Percentiles rank a stretch among this genome's conserved stretches.
Evolutionary conservation across 176 grass and related monocot genomes (phyloP).

Genomic region (Cocos nucifera): DNA sequence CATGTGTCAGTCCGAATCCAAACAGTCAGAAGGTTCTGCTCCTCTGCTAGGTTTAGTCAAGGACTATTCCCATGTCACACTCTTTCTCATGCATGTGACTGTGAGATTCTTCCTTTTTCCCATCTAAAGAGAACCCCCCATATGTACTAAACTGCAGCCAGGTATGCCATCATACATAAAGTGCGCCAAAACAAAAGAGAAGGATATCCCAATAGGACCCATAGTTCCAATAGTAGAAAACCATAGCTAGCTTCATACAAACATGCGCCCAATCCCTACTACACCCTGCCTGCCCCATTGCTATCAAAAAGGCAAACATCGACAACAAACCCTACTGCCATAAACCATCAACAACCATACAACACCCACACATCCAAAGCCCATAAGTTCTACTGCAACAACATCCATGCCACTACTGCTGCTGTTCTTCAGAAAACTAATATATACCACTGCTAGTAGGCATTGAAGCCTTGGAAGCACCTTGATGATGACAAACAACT

Average conservation of each 20-base stretch:
- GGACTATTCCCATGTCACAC: background rate
- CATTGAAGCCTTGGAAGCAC: too few species aligned
- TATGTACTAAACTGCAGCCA: background rate
- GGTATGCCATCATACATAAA: background rate
- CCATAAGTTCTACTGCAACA: background rate
- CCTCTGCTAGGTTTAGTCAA: background rate
- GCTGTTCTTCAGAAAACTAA: too few species aligned
- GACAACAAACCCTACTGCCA: conserved; percentile 24
- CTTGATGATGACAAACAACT: too few species aligned
- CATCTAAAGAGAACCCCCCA: background rate
- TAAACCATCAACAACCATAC: conserved; percentile 7
- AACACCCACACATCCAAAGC: background rate
- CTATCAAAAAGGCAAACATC: conserved; percentile 38
- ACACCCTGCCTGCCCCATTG: background rate
- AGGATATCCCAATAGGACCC: background rate
- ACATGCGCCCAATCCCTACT: too few species aligned
- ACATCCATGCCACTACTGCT: background rate
- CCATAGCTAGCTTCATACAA: too few species aligned
- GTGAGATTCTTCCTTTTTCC: conserved; percentile 4
- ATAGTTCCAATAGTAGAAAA: too few species aligned
- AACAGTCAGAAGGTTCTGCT: conserved; percentile 4
- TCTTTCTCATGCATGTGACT: conserved; percentile 6
- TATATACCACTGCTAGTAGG: too few species aligned
- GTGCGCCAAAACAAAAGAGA: background rate
- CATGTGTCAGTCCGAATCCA: too few species aligned